Evolutionary conservation across 148 eudicot genomes (phyloP), one percentile per base, ranked within the genome.

Genomic region (Dysphania ambrosioides): DNA sequence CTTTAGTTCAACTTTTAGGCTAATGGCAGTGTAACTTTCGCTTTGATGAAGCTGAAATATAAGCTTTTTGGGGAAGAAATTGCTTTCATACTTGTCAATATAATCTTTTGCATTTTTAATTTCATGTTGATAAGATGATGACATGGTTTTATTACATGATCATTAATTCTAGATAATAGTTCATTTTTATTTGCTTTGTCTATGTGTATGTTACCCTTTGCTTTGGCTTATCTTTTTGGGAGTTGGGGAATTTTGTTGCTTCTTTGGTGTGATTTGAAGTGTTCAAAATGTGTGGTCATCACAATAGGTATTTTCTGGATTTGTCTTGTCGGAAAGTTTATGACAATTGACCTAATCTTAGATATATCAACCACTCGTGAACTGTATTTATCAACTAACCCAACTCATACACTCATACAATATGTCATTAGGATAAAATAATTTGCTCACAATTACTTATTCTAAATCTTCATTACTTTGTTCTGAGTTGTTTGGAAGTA

Each of bases 11-110:
- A 61, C 70, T 61, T 78, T 79, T 63, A 75, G 78, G 75, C 41
- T 49, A 78, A 78, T 75, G 62, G 75, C 44, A 32, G 66, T 74
- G 78, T 77, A 66, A 49, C 81, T 80, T 80, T 78, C 64, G 44
- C 73, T 82, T 56, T 66, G 73, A 77, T 85, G 82, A 63, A 80
- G 79, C 68, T 76, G 42, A 56, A n/a, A 75, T 58, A 71, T n/a
- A 70, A 42, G 68, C 68, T 76, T 66, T 75, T 80, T 60, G 19
- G 30, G 49, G 51, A 64, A 31, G 72, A 75, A 23, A 32, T 70
- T 80, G 58, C 71, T 63, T 70, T 51, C 64, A 30, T 57, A n/a
- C n/a, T n/a, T n/a, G n/a, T n/a, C n/a, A n/a, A n/a, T n/a, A n/a
- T n/a, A 66, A 69, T 57, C 21, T 44, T 59, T 78, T 2, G 8